A percentile compares a stretch with the other conserved stretches of the same genome.
phyloP scores from a whole-genome alignment of 495 filamentous ascomycete genomes.

The Lichina pygmaea region DNA sequence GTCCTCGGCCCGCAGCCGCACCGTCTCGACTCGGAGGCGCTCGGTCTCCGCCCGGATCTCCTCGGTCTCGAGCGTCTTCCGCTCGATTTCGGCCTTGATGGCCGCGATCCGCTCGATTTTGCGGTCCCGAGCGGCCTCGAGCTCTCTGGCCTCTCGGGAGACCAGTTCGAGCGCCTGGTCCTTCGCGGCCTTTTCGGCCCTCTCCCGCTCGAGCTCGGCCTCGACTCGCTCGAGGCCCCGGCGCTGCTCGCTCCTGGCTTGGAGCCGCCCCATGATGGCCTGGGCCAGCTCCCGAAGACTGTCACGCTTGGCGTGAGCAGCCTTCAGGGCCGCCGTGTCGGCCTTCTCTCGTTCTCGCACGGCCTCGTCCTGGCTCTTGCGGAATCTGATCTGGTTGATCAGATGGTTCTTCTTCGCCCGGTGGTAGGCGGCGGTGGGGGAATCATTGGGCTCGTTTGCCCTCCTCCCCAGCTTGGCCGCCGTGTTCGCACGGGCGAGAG shows the following conservation, averaged over 20 bases:
- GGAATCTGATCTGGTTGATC: conserved; percentile 13
- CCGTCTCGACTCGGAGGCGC: background rate
- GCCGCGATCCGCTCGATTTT: conserved; percentile 23
- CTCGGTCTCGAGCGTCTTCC: background rate
- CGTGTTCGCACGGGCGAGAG: background rate
- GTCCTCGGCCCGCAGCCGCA: background rate
- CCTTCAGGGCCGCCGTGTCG: conserved; percentile 33
- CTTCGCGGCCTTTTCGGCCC: background rate
- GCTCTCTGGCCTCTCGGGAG: background rate
- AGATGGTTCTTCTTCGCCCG: conserved; percentile 4
- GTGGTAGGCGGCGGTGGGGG: background rate
- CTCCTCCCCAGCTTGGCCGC: background rate
- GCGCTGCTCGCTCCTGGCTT: background rate
- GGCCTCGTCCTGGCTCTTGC: conserved; percentile 19
- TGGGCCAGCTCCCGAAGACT: conserved; percentile 31
- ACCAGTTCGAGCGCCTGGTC: too few relatives aligned
- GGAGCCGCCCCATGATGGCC: conserved; percentile 7
- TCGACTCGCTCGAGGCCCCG: background rate
- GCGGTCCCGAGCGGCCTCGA: conserved; percentile 5
- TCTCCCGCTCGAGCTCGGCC: conserved; percentile 9
- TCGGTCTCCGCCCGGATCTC: background rate
- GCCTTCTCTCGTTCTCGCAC: conserved; percentile 17
- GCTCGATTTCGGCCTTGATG: conserved; percentile 9
- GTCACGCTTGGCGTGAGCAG: conserved; percentile 33
- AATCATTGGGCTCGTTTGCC: background rate